Evolutionary conservation across 2,329 filamentous ascomycete genomes (phyloP), one percentile per base, ranked within the genome.

Genomic region (Pseudocercospora pini-densiflorae): DNA sequence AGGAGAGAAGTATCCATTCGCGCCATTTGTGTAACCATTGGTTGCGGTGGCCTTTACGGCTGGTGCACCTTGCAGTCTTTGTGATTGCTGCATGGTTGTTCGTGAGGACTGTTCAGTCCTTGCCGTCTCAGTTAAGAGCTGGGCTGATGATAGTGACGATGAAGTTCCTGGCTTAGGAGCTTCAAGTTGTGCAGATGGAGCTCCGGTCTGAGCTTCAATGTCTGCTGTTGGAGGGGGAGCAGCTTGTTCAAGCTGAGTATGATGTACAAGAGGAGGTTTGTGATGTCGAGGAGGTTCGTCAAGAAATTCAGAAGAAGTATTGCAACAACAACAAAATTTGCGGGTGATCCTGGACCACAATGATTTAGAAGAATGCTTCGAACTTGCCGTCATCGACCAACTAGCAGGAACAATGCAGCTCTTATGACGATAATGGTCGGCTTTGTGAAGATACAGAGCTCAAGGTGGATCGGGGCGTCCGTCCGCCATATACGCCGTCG

Each of bases 1-100:
- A 3, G 60, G 61, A 16, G 68, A 66, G 49, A 64, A 68, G 59
- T 70, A 68, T 31, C 65, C 65, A 47, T 65, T 68, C 14, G 62
- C 55, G 23, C 55, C 45, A 54, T 66, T 62, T 16, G 62, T 36
- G 23, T 59, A 49, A 58, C 45, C 45, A 31, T 68, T 53, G 29
- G 47, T 57, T 24, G 66, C 21, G 36, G 59, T n/a, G 19, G 51
- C 51, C 27, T 55, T 55, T n/a, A 55, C 27, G 51, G 51, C 51
- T 19, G 51, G 51, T 31, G 51, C 51, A 16, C 23, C 24, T 27
- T 16, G 16, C 14, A 55, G 51, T 55, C 51, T 33, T 33, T 59
- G 62, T 51, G 67, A 60, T 45, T 47, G 61, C 55, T 63, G 63
- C 60, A 68, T 68, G 27, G 10, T 55, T 23, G n/a, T 40, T 33